Conservation (phyloP, 2,329 filamentous ascomycete species). For the Fusarium redolens region DNA sequence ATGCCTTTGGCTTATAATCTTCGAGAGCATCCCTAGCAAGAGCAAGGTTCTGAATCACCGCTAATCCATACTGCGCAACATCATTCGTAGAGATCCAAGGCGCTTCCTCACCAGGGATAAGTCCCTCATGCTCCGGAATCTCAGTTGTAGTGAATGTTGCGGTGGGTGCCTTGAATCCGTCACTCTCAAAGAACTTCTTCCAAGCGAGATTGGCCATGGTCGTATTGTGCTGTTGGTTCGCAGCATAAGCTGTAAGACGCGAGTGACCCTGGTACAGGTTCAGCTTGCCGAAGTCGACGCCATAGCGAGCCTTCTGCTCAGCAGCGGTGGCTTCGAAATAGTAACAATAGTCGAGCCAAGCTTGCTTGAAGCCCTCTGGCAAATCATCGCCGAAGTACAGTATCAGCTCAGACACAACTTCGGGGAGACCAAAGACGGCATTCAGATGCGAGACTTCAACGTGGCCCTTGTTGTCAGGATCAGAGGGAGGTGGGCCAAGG, state of each 20-base stretch:
- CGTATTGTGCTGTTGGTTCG: constrained; percentile 55
- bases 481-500: constrained; percentile 63
- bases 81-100: constrained; percentile 69
- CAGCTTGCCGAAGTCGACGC: constrained; percentile 58
- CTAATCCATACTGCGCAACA: constrained; percentile 66
- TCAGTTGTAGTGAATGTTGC: constrained; percentile 52
- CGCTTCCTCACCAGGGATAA: constrained; percentile 65
- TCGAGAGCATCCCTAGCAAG: constrained; percentile 42
- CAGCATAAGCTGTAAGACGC: constrained; percentile 66
- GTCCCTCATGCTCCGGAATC: constrained; percentile 57
- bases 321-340: constrained; percentile 63
- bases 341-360: constrained; percentile 70
- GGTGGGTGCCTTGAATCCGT: constrained; percentile 55
- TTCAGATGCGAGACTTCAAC: constrained; percentile 66
- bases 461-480: constrained; percentile 62
- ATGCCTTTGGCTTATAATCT: constrained; percentile 4
- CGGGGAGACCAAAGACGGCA: constrained; percentile 68
- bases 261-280: constrained; percentile 68
- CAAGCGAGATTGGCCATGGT: constrained; percentile 64
- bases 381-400: constrained; percentile 59
- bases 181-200: constrained; percentile 63
- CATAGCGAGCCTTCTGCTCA: constrained; percentile 66
- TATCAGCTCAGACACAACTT: constrained; percentile 67
- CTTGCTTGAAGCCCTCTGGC: constrained; percentile 62
- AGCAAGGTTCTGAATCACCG: constrained; percentile 67